These are phyloP conservation scores for Blastomyces emzantsi DNA, from an alignment of 2,329 filamentous ascomycete genomes.

Conservation along the genomic window DNA sequence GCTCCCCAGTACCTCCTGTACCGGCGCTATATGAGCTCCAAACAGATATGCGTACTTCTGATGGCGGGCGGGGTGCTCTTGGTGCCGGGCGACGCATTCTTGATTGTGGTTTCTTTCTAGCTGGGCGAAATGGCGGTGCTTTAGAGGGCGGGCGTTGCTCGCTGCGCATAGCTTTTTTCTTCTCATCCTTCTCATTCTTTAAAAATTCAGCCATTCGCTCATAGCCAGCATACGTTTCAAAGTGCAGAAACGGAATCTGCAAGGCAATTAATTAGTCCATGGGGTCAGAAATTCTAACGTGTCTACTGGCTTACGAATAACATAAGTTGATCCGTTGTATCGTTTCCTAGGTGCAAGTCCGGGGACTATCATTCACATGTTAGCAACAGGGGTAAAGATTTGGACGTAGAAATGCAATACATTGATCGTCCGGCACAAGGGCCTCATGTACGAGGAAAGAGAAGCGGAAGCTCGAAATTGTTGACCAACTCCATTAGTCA, in stretches of 20 bases:
- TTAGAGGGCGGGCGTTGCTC: background rate
- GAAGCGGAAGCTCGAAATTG: constrained; percentile 5
- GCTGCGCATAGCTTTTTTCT: background rate
- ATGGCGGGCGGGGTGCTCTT: background rate
- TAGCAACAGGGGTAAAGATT: background rate
- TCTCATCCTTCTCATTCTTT: background rate
- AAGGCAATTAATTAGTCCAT: background rate
- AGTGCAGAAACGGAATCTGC: constrained; percentile 9
- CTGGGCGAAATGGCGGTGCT: background rate
- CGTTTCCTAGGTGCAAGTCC: background rate
- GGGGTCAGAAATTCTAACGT: background rate
- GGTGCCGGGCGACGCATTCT: too few relatives aligned
- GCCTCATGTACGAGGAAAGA: constrained; percentile 10
- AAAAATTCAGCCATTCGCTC: constrained; percentile 6
- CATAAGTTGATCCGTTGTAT: constrained; percentile 5
- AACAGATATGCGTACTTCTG: background rate
- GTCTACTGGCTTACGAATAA: constrained; percentile 7
- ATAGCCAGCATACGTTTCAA: constrained; percentile 6
- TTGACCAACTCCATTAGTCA: constrained; percentile 4
- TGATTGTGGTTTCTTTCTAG: background rate
- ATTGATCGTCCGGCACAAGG: constrained; percentile 6
- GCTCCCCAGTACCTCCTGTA: background rate
- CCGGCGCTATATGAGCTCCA: background rate
- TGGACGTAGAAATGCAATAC: background rate
- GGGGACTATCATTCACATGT: background rate